Conservation (phyloP, 1,139 yeast genomes). For the Scheffersomyces cryptocercus region DNA sequence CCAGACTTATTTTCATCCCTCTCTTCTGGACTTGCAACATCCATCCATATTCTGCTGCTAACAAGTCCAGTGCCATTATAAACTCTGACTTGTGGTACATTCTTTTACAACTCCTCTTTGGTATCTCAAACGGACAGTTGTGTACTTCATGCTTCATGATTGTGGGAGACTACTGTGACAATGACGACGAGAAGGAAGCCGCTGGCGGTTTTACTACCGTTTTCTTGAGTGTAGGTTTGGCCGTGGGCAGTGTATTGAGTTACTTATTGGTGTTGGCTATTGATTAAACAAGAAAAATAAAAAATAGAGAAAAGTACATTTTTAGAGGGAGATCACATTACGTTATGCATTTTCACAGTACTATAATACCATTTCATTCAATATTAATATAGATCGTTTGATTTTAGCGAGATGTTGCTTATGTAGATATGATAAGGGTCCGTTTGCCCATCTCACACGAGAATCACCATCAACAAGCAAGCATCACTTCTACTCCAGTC, state of each 20-base stretch:
- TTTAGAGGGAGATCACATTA: no score
- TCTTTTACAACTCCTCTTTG: constrained; percentile 71
- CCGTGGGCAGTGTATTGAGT: constrained; percentile 75
- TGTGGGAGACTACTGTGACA: constrained; percentile 60
- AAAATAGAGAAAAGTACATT: no score
- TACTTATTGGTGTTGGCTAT: constrained; percentile 55
- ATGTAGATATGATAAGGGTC: no score
- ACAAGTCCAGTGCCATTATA: constrained; percentile 35
- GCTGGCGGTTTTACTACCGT: constrained; percentile 92
- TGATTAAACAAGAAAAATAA: constrained; percentile 9
- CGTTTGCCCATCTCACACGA: no score
- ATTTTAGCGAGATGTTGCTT: no score
- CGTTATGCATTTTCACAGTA: no score
- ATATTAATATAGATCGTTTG: no score
- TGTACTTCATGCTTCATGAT: constrained; percentile 81
- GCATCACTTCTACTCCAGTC: no score
- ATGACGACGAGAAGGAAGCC: constrained; percentile 72
- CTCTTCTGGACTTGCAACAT: constrained; percentile 70
- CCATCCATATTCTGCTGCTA: constrained; percentile 30
- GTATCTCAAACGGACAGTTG: constrained; percentile 84
- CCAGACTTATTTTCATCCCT: constrained; percentile 59
- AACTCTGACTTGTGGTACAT: constrained; percentile 70
- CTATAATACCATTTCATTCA: no score
- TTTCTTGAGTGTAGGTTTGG: constrained; percentile 71
- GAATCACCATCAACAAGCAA: no score